Evolutionary conservation across 352 stramenopile genomes (phyloP), one percentile per base, ranked within the genome.

Genomic region (Globisporangium yorkense): DNA sequence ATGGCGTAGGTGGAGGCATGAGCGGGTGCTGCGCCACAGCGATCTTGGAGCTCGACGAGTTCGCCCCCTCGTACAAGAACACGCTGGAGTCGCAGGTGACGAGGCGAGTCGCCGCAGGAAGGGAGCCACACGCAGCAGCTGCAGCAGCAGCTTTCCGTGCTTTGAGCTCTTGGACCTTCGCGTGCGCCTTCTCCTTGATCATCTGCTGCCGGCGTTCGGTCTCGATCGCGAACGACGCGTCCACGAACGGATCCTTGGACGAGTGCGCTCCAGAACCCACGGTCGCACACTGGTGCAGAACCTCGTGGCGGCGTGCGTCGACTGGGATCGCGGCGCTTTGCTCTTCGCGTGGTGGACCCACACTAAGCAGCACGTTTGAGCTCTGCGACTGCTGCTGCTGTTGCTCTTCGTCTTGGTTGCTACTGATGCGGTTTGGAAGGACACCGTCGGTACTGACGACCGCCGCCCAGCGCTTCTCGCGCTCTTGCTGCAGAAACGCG

Each of bases 251-350:
- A 29, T 88, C 73, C 44, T 65, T 74, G 5, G 60, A 59, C 8
- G 69, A 70, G 18, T 59, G 56, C 2, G 51, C 61, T 1, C 65
- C 71, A 16, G 68, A 63, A 3, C 80, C 84, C 0, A 93, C 77
- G 2, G 68, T 83, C 3, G 80, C 84, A 50, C 84, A 93, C 68
- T 91, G 75, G 27, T 90, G 79, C n/a, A 91, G 61, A 15, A 91
- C 59, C 49, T 84, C 60, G 46, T 88, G 66, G 8, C 78, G 70
- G 0, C 65, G 58, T 16, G 76, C 61, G 53, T 89, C 73, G 13
- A 92, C 80, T 15, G 67, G 56, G 20, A 88, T 87, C 9, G 54
- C 51, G 52, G 51, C 27, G 27, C 27, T 35, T 43, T 59, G 56
- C 45, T 20, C 18, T 21, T 44, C 24, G 48, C 27, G 48, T 16